phyloP scores from a whole-genome alignment of 768 basidiomycete genomes.

The Galerina marginata region DNA sequence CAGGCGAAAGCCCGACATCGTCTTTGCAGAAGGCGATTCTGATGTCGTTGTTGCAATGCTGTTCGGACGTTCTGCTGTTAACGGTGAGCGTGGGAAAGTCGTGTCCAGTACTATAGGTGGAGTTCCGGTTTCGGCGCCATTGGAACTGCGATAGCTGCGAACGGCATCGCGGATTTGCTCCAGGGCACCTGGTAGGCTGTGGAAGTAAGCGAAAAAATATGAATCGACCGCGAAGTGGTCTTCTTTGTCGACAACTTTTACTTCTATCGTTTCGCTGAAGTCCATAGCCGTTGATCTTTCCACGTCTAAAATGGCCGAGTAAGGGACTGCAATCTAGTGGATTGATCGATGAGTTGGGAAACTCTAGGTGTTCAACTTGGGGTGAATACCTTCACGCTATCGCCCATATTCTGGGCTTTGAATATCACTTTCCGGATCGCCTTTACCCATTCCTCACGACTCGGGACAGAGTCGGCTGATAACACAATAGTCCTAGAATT shows the following conservation, averaged over 20 bases:
- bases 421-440: slow-evolving; percentile 93
- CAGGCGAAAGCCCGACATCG: slow-evolving; percentile 62
- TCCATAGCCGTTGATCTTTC: slow-evolving; percentile 90
- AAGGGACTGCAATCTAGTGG: slow-evolving; percentile 87
- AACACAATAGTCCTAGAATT: slow-evolving; percentile 78
- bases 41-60: slow-evolving; percentile 40
- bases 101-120: slow-evolving; percentile 61
- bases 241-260: slow-evolving; percentile 86
- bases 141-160: slow-evolving; percentile 51
- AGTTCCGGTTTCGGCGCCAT: slow-evolving; percentile 35
- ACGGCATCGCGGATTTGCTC: slow-evolving; percentile 84
- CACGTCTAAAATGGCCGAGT: slow-evolving; percentile 86
- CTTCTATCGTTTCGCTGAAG: slow-evolving; percentile 95
- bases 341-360: not conserved
- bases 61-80: slow-evolving; percentile 44
- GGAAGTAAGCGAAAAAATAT: slow-evolving; percentile 96
- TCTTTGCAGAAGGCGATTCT: slow-evolving; percentile 31
- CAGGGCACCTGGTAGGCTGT: slow-evolving; percentile 75
- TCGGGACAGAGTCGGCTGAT: slow-evolving; percentile 80
- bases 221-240: slow-evolving; percentile 83
- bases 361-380: not conserved
- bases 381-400: slow-evolving; percentile 81
- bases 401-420: slow-evolving; percentile 95
- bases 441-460: slow-evolving; percentile 95
- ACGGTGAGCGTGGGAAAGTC: slow-evolving; percentile 49